phyloP scores from a whole-genome alignment of 306 rosid genomes.

The Mimosa pudica region DNA sequence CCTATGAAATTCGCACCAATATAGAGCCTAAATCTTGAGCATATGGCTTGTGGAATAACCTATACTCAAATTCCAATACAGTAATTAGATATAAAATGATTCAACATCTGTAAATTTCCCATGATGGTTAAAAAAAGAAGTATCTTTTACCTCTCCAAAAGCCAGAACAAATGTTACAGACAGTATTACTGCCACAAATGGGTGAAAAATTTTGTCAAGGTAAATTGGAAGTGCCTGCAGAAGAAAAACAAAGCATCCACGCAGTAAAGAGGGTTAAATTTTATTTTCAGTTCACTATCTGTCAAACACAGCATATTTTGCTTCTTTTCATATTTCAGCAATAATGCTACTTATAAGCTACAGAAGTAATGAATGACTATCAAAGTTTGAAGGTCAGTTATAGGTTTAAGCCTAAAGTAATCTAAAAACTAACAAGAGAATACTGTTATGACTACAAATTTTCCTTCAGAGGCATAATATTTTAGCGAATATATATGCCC shows the following conservation, averaged over 20 bases:
- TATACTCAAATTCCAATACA: slow-evolving; percentile 39
- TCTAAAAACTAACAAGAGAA: neutral
- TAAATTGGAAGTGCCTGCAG: slow-evolving; percentile 89
- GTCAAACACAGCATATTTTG: neutral
- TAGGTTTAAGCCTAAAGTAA: neutral
- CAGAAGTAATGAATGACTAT: neutral
- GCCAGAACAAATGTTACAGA: slow-evolving; percentile 89
- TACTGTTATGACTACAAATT: slow-evolving; percentile 1
- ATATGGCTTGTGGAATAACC: slow-evolving; percentile 94
- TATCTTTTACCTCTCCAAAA: slow-evolving; percentile 70
- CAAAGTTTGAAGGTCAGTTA: neutral
- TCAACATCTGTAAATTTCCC: slow-evolving; percentile 12
- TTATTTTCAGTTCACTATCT: neutral
- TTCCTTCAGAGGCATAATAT: neutral
- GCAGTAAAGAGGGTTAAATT: neutral
- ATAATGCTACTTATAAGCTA: neutral
- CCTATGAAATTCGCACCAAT: slow-evolving; percentile 82
- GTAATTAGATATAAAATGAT: slow-evolving; percentile 34
- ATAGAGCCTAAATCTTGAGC: slow-evolving; percentile 74
- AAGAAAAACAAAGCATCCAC: slow-evolving; percentile 12
- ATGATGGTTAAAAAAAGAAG: neutral
- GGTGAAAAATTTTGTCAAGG: slow-evolving; percentile 82
- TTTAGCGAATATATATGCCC: no score
- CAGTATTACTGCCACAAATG: slow-evolving; percentile 70
- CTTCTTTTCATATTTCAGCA: slow-evolving; percentile 11